Conservation (phyloP, 148 eudicot species). For the Selenicereus undatus region DNA sequence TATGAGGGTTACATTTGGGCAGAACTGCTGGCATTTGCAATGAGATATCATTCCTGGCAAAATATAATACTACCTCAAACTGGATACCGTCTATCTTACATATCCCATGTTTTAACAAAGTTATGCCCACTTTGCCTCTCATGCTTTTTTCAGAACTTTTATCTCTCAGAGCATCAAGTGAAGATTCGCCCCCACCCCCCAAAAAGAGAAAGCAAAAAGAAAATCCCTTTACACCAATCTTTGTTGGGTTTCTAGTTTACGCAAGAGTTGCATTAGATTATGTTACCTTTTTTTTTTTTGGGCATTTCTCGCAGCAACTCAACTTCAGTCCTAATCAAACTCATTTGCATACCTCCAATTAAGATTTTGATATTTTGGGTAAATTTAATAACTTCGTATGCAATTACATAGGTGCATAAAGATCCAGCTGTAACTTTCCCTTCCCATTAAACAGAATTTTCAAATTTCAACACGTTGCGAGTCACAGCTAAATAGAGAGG, state of each 20-base stretch:
- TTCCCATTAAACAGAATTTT: background rate
- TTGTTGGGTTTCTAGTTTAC: background rate
- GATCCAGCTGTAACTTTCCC: background rate
- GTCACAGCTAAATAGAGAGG: background rate
- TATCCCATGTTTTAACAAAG: background rate
- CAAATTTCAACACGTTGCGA: background rate
- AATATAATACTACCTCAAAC: background rate
- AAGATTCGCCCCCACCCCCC: background rate
- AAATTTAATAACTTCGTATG: background rate
- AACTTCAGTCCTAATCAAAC: background rate
- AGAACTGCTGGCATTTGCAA: background rate
- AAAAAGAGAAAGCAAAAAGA: background rate
- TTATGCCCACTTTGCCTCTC: background rate
- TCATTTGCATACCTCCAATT: background rate
- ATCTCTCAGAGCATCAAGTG: background rate
- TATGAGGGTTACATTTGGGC: background rate
- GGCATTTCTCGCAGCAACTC: background rate
- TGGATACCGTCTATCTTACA: background rate
- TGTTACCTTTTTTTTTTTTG: background rate
- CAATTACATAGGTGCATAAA: background rate
- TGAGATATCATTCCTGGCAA: background rate
- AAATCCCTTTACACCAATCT: background rate
- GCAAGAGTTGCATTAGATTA: background rate
- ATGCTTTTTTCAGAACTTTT: background rate
- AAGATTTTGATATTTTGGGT: background rate